Evolutionary conservation across 805 yeast species (phyloP).

Genomic region (Cyberlindnera saturnus): DNA sequence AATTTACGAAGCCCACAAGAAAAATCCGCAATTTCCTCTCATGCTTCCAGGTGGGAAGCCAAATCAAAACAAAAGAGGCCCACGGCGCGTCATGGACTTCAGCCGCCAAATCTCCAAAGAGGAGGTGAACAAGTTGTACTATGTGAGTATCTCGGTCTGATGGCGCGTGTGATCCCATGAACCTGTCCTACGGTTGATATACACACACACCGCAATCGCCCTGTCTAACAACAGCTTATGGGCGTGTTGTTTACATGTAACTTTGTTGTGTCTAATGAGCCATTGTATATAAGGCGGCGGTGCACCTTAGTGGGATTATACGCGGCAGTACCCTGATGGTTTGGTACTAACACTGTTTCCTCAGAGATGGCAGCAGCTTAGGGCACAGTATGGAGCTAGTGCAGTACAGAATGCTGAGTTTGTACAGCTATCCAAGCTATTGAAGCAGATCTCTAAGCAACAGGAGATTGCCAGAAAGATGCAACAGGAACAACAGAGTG

Average conservation of each 20-base stretch:
- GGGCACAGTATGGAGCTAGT: conserved; percentile 47
- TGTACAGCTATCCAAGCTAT: conserved; percentile 45
- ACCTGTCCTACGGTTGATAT: background rate
- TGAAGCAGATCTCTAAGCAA: conserved; percentile 36
- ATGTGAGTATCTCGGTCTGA: conserved; percentile 11
- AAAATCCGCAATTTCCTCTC: background rate
- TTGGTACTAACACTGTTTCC: conserved; percentile 1
- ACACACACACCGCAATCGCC: background rate
- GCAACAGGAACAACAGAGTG: conserved; percentile 20
- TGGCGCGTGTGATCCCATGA: background rate
- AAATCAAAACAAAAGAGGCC: background rate
- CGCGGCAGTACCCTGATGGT: background rate
- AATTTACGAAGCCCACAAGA: too few species aligned
- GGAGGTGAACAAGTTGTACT: conserved; percentile 24
- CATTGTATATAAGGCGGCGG: background rate
- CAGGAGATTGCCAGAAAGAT: conserved; percentile 31
- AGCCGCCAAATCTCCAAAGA: conserved; percentile 20
- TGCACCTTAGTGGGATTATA: background rate
- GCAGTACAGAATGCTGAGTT: conserved; percentile 53
- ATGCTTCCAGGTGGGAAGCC: background rate
- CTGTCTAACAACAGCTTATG: background rate
- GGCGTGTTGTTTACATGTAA: too few species aligned
- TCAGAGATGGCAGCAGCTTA: conserved; percentile 53
- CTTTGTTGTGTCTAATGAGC: too few species aligned
- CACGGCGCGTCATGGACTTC: conserved; percentile 17